Base-by-base conservation (phyloP, 495 filamentous ascomycete genomes). In the Coniosporium apollinis region DNA sequence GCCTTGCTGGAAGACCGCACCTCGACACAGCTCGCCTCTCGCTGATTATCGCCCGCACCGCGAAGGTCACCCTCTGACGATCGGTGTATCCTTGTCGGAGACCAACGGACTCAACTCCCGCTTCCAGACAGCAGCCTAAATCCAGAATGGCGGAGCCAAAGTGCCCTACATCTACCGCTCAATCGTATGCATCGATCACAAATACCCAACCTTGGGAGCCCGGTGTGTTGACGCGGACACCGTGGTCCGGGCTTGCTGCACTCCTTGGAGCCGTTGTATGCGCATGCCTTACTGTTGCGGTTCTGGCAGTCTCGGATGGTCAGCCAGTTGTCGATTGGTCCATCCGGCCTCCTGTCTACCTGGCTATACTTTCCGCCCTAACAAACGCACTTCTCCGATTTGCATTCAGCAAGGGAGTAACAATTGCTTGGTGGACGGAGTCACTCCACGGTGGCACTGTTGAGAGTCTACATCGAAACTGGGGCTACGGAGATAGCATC, bases 381-480 rank as follows among this genome's bases (percentile, higher is more conserved):
- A 21, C 34, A 7, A 36, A 36, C 14, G 34, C 34, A 10, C 21
- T 26, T 18, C 15, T 36, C 5, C 5, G 18, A 18, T 36, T 11
- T 28, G 34, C 34, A 9, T 36, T 36, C 34, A 28, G 6, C n/a
- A 14, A 36, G 16, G 19, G 34, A 4, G 34, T 16, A 8, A 32
- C 8, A 7, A 36, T 36, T 18, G 5, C 34, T 7, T 36, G 24
- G 24, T 26, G 24, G 24, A 26, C 7, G 13, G 24, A 26, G 13
- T 7, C 24, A 8, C 24, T 26, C 13, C 13, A 7, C 13, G 24
- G 24, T 8, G 13, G 24, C 13, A 8, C 24, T 8, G 7, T 26
- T 26, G 8, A 26, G 24, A 26, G 13, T 26, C 24, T 26, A 7
- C 24, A 26, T 26, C 24, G 24, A 7, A 26, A 7, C 24, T 26